Base-by-base conservation (phyloP, 2,329 filamentous ascomycete genomes). In the Penicillium sclerotigenum region DNA sequence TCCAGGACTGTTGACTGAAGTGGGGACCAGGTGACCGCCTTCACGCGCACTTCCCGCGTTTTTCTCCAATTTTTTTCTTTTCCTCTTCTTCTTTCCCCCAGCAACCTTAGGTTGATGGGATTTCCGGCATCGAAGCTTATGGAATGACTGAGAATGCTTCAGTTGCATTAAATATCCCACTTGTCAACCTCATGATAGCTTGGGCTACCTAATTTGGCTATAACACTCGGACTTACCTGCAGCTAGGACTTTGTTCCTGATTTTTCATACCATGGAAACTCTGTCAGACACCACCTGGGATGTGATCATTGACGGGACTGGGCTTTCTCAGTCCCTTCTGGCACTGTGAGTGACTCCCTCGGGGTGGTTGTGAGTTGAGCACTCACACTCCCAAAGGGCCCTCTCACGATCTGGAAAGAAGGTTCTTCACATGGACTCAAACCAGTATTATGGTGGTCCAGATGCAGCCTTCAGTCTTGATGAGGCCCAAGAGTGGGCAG, bases 331-430 rank as follows among this genome's bases (percentile, higher is more conserved):
- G 78, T 91, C 89, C 62, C 83, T 93, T 65, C 82, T 93, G 71
- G 89, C 88, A 73, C 80, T 91, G 89, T 92, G 71, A 77, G 81
- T 66, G 36, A 40, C 14, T 45, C 10, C 33, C 31, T 9, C 16
- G 47, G 50, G 56, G 24, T 71, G 38, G 50, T 31, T 38, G 47
- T 22, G 50, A 38, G 51, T 31, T 54, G 37, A 77, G 78, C 84
- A 91, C 86, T 74, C 76, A 58, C 60, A 75, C 71, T 68, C 73
- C 71, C 68, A 61, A 64, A 97, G 93, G 82, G 89, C 93, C 68
- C 83, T 97, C 67, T 97, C 93, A 65, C 88, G 92, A 70, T 96
- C 91, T 60, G 87, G 87, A 71, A 96, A 96, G 80, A 94, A 90
- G 68, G 84, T 97, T 63, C 83, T 97, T 58, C 93, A 97, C 73